phyloP scores from a whole-genome alignment of 2,329 filamentous ascomycete genomes.

The Alternaria postmessia region DNA sequence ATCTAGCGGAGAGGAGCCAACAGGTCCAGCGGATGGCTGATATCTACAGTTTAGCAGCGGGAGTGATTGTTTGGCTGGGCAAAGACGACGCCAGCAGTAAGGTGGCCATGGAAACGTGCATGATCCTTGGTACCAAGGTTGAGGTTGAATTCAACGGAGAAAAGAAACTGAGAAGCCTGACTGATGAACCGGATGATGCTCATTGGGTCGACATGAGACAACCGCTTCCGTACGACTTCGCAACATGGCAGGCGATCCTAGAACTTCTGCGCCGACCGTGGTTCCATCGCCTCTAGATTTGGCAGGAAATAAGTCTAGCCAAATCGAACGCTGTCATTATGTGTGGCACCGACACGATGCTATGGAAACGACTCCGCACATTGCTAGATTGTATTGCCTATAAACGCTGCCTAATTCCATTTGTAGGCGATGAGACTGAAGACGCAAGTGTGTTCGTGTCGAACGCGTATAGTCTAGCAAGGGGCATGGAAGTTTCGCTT shows the following conservation, averaged over 20 bases:
- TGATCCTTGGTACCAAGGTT: background rate
- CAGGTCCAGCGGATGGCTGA: slow-evolving; percentile 3
- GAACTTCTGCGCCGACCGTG: background rate
- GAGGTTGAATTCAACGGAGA: background rate
- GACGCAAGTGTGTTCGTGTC: background rate
- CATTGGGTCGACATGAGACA: background rate
- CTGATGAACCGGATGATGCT: background rate
- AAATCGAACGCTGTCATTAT: background rate
- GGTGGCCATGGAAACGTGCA: background rate
- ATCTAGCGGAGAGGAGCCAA: background rate
- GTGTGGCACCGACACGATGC: background rate
- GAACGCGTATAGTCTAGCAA: background rate
- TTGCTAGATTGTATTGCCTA: background rate
- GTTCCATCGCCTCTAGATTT: slow-evolving; percentile 1
- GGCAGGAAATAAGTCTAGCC: background rate
- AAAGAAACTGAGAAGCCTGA: background rate
- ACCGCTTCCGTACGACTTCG: background rate
- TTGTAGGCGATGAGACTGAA: background rate
- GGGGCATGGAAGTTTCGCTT: too few relatives aligned
- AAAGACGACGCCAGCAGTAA: background rate
- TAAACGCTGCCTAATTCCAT: background rate
- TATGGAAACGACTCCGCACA: background rate
- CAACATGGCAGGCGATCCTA: background rate
- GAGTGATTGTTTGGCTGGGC: slow-evolving; percentile 7
- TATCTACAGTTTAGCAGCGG: slow-evolving; percentile 3